Evolutionary conservation across 78 protist species (phyloP), one percentile per base, ranked within the genome.

Genomic region (Emiliania huxleyi): DNA sequence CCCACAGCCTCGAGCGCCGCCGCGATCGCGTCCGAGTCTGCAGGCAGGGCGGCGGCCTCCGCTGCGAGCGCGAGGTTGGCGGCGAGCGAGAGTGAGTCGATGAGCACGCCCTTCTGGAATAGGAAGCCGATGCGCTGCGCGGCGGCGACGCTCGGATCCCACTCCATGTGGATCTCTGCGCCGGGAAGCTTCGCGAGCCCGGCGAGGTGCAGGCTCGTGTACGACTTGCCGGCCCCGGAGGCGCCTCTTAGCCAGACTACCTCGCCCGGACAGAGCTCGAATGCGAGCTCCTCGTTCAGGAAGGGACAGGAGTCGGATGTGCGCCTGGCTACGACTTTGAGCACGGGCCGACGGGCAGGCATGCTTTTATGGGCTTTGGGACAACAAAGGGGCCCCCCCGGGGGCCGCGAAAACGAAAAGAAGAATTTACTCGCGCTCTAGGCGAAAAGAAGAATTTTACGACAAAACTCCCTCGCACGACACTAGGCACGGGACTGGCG

Each of bases 81-180:
- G 48, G 48, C 49, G 85, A 77, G 85, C 3, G 23, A 18, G 48
- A 77, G 46, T 2, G 85, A 35, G 46, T 77, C 85, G n/a, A 77
- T 15, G 12, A 77, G 85, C 85, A 77, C 85, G 46, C 85, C 85
- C 46, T 77, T 37, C 85, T 77, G 85, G 29, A 77, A 77, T 45
- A 77, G 85, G 85, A 77, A 77, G 44, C 85, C 85, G n/a, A 77
- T 6, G 29, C 85, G 85, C 46, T 77, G 35, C 35, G 35, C 35
- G 25, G 0, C n/a, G 15, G 85, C 33, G 33, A 77, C 49, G 26
- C 23, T 3, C 3, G 44, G 44, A n/a, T 35, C 49, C 85, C 85
- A 77, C 49, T 40, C 29, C 33, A 3, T 12, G 19, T 40, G 2
- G 48, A 77, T 48, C 5, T 3, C 0, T 15, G 85, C 44, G 2